Base-by-base conservation (phyloP, 1,284 basidiomycete species). In the Naganishia liquefaciens region DNA sequence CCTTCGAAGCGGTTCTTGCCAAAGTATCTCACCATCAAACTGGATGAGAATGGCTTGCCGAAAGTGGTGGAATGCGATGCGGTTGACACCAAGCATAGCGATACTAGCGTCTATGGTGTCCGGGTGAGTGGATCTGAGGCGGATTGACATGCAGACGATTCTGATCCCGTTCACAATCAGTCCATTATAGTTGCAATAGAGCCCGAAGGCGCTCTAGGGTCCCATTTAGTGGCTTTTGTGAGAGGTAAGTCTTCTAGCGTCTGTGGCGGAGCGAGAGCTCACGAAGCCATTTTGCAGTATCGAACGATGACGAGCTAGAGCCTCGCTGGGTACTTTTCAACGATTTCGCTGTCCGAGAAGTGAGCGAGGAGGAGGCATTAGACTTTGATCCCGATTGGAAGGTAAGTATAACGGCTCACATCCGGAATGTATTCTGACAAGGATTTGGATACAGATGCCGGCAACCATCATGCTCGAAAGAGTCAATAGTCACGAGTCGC, bases 371-470 rank as follows among this genome's bases (percentile, higher is more conserved):
- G 30, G 94, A 98, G 69, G 95, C 91, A 0, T 79, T 98, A 62
- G 87, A 88, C 70, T 94, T 97, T 74, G 85, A 89, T 5, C 87
- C 84, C n/a, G 83, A 81, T 47, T 99, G 95, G 95, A 98, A 99
- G 84, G 91, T 90, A 40, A 39, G 54, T 50, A 25, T 27, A 28
- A 49, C 1, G 19, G 6, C 5, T 21, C 19, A 9, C 23, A 13
- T 19, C 17, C 37, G 10, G 44, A 17, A 19, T 25, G 19, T 30
- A 25, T 17, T 19, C 46, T 44, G 25, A 65, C 43, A 19, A 11
- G 40, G 30, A 30, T 54, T 44, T 5, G 28, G 6, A 13, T 25
- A 2, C 61, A 93, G 91, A 85, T 91, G 9, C 96, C 96, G 0
- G 86, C 92, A 0, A 85, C 98, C 17, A 74, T 99, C 28, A 90